Base-by-base conservation (phyloP, 352 stramenopile genomes). In the Achlya hypogyna region DNA sequence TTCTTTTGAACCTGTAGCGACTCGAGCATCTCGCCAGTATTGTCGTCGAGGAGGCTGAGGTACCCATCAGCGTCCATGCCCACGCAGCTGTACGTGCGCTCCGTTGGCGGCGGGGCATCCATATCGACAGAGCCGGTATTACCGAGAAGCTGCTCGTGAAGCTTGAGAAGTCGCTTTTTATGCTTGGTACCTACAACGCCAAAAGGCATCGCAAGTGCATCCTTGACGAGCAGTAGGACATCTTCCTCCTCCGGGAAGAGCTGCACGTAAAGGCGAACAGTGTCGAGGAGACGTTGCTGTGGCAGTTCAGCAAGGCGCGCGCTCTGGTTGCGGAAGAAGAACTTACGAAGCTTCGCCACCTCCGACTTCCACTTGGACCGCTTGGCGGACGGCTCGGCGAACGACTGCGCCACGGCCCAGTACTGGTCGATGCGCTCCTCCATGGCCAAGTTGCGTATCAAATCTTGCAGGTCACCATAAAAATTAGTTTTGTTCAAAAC, bases 141-240 rank as follows among this genome's bases (percentile, higher is more conserved):
- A 28, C 68, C 73, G 40, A 91, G 87, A 52, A 91, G 75, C 59
- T 94, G 83, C 51, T 91, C 91, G 76, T 92, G 86, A 81, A 84
- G 90, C 56, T 93, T 94, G 28, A 93, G 62, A 43, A 92, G 71
- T 20, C 71, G 75, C 56, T 91, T 92, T 72, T 94, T 92, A 52
- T 92, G 80, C 62, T 92, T 94, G 18, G 77, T 79, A 63, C 81
- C 78, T 53, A 92, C 73, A 52, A 92, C 83, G 62, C 80, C 88
- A 64, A 90, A 92, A 4, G 83, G 85, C 85, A 94, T 94, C 14
- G 83, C 85, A 0, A 94, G 76, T 0, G 73, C 82, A 45, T 93
- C 85, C 51, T 91, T 94, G 28, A 94, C 74, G 10, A 82, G 79
- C 42, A 87, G 69, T 42, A 91, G 86, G 16, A 76, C 74, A 0